phyloP scores from a whole-genome alignment of 2,329 filamentous ascomycete species.

The Penicillium sp. region DNA sequence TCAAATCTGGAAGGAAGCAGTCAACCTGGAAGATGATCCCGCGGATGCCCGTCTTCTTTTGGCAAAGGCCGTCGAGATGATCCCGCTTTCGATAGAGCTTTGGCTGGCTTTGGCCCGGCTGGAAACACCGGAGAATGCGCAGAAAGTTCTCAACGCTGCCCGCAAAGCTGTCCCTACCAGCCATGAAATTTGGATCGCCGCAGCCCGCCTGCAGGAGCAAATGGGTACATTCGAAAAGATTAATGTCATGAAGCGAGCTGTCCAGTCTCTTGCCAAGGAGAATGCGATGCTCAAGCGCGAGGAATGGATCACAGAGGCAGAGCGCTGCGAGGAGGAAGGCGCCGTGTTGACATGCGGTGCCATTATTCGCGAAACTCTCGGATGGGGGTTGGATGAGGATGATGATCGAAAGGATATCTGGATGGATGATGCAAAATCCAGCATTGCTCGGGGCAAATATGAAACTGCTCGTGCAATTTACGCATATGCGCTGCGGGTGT shows the following conservation, averaged over 20 bases:
- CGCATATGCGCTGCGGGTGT: constrained; percentile 81
- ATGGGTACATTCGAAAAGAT: constrained; percentile 75
- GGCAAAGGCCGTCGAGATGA: constrained; percentile 91
- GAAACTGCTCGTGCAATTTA: constrained; percentile 92
- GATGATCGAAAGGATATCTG: constrained; percentile 94
- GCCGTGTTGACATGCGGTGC: constrained; percentile 78
- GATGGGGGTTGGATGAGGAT: constrained; percentile 89
- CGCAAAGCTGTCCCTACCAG: constrained; percentile 90
- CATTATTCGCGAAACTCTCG: constrained; percentile 87
- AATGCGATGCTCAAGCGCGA: constrained; percentile 96
- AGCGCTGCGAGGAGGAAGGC: constrained; percentile 89
- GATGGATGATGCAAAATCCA: constrained; percentile 84
- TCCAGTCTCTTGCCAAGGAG: constrained; percentile 80
- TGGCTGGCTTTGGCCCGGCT: constrained; percentile 91
- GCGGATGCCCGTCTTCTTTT: constrained; percentile 82
- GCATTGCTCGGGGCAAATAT: constrained; percentile 73
- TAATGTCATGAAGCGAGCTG: constrained; percentile 90
- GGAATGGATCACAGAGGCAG: constrained; percentile 92
- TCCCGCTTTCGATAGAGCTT: constrained; percentile 85
- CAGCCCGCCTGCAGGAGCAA: constrained; percentile 80
- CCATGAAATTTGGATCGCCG: constrained; percentile 94
- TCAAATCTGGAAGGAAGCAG: constrained; percentile 94
- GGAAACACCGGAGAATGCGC: constrained; percentile 83
- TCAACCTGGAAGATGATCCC: constrained; percentile 87
- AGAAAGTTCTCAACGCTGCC: constrained; percentile 90